Evolutionary conservation across 2,329 filamentous ascomycete genomes (phyloP).

Genomic region (Teratosphaeria destructans): DNA sequence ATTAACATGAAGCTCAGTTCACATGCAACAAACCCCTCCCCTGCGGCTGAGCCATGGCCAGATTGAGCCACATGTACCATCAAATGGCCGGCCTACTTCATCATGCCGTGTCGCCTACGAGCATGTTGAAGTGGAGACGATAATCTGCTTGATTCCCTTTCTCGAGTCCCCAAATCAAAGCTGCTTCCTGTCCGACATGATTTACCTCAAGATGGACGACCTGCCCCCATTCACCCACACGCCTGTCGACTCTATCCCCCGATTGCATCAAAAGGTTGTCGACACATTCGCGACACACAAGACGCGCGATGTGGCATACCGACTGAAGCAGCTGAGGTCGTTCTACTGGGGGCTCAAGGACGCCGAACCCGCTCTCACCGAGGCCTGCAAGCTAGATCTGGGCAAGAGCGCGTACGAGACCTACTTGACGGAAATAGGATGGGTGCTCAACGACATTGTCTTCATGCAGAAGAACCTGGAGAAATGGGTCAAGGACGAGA

Average conservation of each 20-base stretch:
- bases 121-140: not conserved
- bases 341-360: constrained; percentile 89
- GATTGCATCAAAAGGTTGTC: constrained; percentile 50
- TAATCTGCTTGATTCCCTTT: not conserved
- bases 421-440: constrained; percentile 62
- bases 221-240: constrained; percentile 38
- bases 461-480: constrained; percentile 68
- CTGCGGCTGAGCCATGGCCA: not conserved
- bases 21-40: not conserved
- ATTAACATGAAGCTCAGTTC: not conserved
- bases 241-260: constrained; percentile 54
- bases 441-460: constrained; percentile 71
- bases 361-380: constrained; percentile 59
- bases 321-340: constrained; percentile 77
- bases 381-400: constrained; percentile 68
- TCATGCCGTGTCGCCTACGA: not conserved
- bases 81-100: not conserved
- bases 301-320: constrained; percentile 73
- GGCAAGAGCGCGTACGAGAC: constrained; percentile 69
- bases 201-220: constrained; percentile 13
- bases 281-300: constrained; percentile 66
- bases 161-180: not conserved
- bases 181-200: constrained; percentile 1
- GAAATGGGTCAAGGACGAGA: constrained; percentile 75
- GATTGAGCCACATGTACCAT: not conserved